Conservation (phyloP, 441 rosid species). For the Gossypium gossypioides region DNA sequence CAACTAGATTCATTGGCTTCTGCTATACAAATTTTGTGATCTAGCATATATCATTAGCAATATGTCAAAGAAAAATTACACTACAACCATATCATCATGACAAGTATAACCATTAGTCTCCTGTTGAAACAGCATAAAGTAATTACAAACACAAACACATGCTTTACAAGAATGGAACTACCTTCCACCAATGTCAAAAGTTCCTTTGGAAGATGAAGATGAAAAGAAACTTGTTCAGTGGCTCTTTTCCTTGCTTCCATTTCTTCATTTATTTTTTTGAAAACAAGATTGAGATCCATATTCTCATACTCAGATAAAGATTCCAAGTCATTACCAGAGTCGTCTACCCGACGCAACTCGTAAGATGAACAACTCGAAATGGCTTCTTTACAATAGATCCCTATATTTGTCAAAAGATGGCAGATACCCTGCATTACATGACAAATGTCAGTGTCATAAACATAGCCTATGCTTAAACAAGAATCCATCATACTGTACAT, state of each 20-base stretch:
- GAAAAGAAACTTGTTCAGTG: slow-evolving; percentile 55
- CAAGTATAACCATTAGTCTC: neutral
- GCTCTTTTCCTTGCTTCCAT: slow-evolving; percentile 58
- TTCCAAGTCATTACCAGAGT: slow-evolving; percentile 44
- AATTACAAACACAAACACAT: slow-evolving; percentile 1
- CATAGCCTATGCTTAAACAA: neutral
- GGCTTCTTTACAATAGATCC: slow-evolving; percentile 58
- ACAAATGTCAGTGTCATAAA: slow-evolving; percentile 9
- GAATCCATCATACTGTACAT: neutral
- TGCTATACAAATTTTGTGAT: neutral
- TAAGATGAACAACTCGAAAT: slow-evolving; percentile 41
- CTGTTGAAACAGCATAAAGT: neutral
- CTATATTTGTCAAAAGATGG: slow-evolving; percentile 72
- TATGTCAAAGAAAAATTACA: neutral
- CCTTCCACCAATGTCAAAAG: slow-evolving; percentile 68
- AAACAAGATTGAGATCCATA: slow-evolving; percentile 71
- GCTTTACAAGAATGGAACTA: slow-evolving; percentile 21
- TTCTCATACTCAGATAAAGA: slow-evolving; percentile 56
- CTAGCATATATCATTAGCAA: neutral
- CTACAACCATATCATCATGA: neutral
- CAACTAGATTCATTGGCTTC: neutral
- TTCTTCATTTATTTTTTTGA: slow-evolving; percentile 61
- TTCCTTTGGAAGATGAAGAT: slow-evolving; percentile 62
- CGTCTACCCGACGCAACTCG: slow-evolving; percentile 40
- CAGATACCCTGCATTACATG: slow-evolving; percentile 60